Percentiles rank a stretch among this genome's conserved stretches.
phyloP scores from a whole-genome alignment of 2,329 filamentous ascomycete species.

The Colletotrichum navitas region DNA sequence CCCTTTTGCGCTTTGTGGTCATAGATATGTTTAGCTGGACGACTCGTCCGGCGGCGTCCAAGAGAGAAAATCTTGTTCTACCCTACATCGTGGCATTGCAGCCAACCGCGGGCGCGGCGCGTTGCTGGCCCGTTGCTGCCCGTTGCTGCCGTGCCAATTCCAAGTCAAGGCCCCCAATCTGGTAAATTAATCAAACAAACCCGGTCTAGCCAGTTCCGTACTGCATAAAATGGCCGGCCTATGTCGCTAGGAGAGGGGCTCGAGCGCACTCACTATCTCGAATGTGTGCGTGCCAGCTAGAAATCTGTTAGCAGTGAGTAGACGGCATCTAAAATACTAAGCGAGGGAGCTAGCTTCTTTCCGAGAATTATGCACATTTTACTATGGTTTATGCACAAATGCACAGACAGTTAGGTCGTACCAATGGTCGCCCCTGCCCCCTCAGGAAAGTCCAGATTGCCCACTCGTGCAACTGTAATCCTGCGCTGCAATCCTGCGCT shows the following conservation, averaged over 20 bases:
- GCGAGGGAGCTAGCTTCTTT: constrained; percentile 1
- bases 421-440: constrained; percentile 8
- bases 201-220: constrained; percentile 4
- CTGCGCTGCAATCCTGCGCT: constrained; percentile 9
- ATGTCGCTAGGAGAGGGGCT: constrained; percentile 12
- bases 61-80: not conserved
- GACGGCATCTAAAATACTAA: not conserved
- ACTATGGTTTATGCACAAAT: constrained; percentile 9
- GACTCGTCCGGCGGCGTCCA: constrained; percentile 13
- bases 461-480: constrained; percentile 5
- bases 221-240: constrained; percentile 22
- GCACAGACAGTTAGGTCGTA: constrained; percentile 19
- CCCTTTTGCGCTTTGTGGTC: not conserved
- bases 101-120: constrained; percentile 19
- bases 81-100: constrained; percentile 2
- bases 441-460: not conserved
- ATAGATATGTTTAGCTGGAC: not conserved
- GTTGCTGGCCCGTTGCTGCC: constrained; percentile 15
- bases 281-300: accelerated
- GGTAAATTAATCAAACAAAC: constrained; percentile 38
- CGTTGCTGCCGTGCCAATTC: constrained; percentile 31
- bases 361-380: constrained; percentile 4
- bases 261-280: constrained; percentile 3
- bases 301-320: constrained; percentile 18
- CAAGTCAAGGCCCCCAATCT: constrained; percentile 12